Conservation (phyloP, 2,329 filamentous ascomycete species). For the Hymenoscyphus linearis region DNA sequence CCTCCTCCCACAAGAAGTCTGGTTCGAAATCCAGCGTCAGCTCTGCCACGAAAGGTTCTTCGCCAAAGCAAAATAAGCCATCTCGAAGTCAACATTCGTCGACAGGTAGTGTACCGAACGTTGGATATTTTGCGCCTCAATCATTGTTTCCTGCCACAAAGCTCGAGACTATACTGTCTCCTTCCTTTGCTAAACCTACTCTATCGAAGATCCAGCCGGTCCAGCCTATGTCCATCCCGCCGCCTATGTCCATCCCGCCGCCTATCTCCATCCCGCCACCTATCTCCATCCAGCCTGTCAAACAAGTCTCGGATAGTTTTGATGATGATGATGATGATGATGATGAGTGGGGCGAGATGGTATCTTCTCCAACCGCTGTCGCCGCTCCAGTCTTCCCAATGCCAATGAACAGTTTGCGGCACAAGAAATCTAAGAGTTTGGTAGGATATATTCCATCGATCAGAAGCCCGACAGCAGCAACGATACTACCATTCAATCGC, state of each 20-base stretch:
- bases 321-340: constrained; percentile 29
- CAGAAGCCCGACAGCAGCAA: neutral
- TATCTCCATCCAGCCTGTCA: neutral
- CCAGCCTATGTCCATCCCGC: neutral
- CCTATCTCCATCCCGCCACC: neutral
- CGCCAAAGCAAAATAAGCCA: neutral
- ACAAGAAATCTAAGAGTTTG: constrained; percentile 24
- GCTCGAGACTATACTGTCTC: constrained; percentile 3
- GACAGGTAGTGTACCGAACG: neutral
- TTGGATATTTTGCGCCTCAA: neutral
- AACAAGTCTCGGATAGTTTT: constrained; percentile 14
- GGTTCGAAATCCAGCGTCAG: constrained; percentile 1
- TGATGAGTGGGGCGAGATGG: constrained; percentile 37
- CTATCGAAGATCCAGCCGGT: neutral
- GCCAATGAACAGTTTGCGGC: constrained; percentile 7
- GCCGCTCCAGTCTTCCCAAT: constrained; percentile 14
- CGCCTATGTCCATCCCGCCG: neutral
- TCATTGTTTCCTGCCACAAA: neutral
- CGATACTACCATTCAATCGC: neutral
- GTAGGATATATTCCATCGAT: neutral
- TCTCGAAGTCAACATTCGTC: constrained; percentile 2
- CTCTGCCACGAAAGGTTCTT: neutral
- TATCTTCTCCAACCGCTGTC: constrained; percentile 30
- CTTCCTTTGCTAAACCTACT: neutral
- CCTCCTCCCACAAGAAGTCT: neutral